Evolutionary conservation across 2,329 filamentous ascomycete species (phyloP), one percentile per base, ranked within the genome.

Genomic region (Penicillium sp.): DNA sequence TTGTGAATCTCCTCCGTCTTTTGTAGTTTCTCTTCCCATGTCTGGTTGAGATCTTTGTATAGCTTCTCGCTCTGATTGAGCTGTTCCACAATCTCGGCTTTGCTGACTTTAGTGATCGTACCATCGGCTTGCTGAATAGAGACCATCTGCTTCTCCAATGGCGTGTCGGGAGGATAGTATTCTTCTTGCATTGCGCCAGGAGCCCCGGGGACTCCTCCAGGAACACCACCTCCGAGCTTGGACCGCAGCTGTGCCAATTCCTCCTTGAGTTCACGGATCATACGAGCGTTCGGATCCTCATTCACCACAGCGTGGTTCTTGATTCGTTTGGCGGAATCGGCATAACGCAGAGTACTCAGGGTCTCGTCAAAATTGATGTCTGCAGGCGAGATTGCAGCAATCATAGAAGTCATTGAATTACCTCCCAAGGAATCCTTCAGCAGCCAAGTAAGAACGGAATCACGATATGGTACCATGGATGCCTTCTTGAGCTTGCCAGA

Each of bases 281-380:
- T 99, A 68, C 95, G 90, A 60, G 95, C 95, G 73, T 99, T 99
- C 49, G 95, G 94, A 78, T 99, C 95, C 76, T 99, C 95, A 80
- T 99, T 99, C 76, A 99, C 90, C 52, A 99, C 95, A 58, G 95
- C 95, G 76, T 99, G 95, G 79, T 99, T 99, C 91, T 98, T 98
- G 84, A 99, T 99, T 69, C 95, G 88, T 80, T 99, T 99, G 27
- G 95, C 95, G 7, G 92, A 97, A 73, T 99, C 94, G 56, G 96
- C 95, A 76, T 99, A 99, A 70, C 96, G 87, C 31, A 99, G 83
- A 0, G 95, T 99, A 73, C 93, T 95, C 18, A 99, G 83, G 0
- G 96, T 99, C 77, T 99, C 95, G 66, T 99, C 95, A 73, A 96
- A 98, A 78, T 99, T 99, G 80, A 98, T 98, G 77, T 99, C 95